A percentile compares a stretch with the other conserved stretches of the same genome.
Conservation (phyloP, 2,329 filamentous ascomycete genomes). For the Pseudocercospora musae region DNA sequence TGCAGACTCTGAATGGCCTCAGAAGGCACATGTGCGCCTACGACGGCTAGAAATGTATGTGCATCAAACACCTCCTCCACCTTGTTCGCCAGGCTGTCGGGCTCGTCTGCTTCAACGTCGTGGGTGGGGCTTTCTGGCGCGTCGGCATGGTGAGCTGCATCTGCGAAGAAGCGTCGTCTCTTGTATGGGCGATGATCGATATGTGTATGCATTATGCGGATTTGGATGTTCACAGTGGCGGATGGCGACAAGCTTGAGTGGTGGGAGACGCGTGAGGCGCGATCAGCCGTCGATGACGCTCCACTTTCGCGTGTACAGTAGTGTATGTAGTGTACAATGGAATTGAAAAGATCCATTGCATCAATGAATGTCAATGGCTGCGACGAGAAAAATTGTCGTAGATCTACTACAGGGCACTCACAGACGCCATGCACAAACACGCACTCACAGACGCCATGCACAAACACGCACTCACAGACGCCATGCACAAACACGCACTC, state of each 20-base stretch:
- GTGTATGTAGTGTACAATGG: no score
- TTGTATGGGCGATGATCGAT: conserved; percentile 56
- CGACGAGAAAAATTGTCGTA: no score
- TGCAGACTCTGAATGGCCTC: conserved; percentile 49
- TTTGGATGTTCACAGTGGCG: neutral
- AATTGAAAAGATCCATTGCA: no score
- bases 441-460: no score
- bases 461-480: no score
- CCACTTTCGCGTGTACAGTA: conserved; percentile 5
- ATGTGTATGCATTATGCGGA: conserved; percentile 25
- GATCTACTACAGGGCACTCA: no score
- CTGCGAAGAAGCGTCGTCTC: conserved; percentile 61
- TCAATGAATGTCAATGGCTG: no score
- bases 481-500: no score
- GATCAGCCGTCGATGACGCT: conserved; percentile 4
- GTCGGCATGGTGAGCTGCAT: conserved; percentile 36
- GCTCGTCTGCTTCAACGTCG: neutral
- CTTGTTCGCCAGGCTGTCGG: conserved; percentile 14
- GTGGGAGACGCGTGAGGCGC: neutral
- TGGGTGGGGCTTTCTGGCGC: conserved; percentile 26
- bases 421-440: no score
- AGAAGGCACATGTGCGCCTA: conserved; percentile 51
- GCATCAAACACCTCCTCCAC: conserved; percentile 52
- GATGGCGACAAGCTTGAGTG: neutral
- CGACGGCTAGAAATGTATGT: conserved; percentile 54